Evolutionary conservation across 2,329 filamentous ascomycete genomes (phyloP).

Genomic region (Thermoascus crustaceus): DNA sequence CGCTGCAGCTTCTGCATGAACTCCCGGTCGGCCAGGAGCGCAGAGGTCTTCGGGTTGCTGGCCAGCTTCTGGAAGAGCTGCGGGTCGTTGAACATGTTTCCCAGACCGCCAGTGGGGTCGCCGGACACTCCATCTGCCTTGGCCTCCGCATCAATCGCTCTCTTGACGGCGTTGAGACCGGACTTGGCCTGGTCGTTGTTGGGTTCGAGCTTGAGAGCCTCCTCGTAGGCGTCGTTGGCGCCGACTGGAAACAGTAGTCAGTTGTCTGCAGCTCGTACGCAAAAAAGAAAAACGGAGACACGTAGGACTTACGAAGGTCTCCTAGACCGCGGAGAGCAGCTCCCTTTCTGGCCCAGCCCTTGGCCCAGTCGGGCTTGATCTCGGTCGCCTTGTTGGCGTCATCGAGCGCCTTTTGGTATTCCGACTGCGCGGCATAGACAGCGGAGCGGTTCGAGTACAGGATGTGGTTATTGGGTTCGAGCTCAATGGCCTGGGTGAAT

Average conservation of each 20-base stretch:
- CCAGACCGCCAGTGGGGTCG: slow-evolving; percentile 69
- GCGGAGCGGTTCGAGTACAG: slow-evolving; percentile 96
- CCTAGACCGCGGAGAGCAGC: slow-evolving; percentile 81
- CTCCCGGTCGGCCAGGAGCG: slow-evolving; percentile 66
- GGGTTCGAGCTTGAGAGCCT: slow-evolving; percentile 88
- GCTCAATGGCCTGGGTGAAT: slow-evolving; percentile 84
- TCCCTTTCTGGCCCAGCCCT: slow-evolving; percentile 91
- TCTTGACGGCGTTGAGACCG: slow-evolving; percentile 74
- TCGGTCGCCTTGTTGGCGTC: slow-evolving; percentile 92
- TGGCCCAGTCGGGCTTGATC: slow-evolving; percentile 96
- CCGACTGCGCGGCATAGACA: slow-evolving; percentile 76
- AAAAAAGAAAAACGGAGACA: too few relatives aligned
- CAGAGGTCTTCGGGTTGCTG: slow-evolving; percentile 84
- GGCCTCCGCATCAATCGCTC: slow-evolving; percentile 75
- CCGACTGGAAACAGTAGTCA: slow-evolving; percentile 45
- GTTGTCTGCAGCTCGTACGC: neutral
- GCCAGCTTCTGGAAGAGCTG: slow-evolving; percentile 84
- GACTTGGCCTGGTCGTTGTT: slow-evolving; percentile 88
- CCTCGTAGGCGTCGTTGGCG: slow-evolving; percentile 82
- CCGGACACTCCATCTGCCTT: slow-evolving; percentile 51
- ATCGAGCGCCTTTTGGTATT: slow-evolving; percentile 74
- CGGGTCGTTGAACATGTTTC: slow-evolving; percentile 89
- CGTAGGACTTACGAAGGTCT: slow-evolving; percentile 55
- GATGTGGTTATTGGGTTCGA: slow-evolving; percentile 87
- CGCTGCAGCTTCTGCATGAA: slow-evolving; percentile 89